These are phyloP conservation scores for Aspergillus proliferans DNA, from an alignment of 2,329 filamentous ascomycete species.

Conservation along the genomic window DNA sequence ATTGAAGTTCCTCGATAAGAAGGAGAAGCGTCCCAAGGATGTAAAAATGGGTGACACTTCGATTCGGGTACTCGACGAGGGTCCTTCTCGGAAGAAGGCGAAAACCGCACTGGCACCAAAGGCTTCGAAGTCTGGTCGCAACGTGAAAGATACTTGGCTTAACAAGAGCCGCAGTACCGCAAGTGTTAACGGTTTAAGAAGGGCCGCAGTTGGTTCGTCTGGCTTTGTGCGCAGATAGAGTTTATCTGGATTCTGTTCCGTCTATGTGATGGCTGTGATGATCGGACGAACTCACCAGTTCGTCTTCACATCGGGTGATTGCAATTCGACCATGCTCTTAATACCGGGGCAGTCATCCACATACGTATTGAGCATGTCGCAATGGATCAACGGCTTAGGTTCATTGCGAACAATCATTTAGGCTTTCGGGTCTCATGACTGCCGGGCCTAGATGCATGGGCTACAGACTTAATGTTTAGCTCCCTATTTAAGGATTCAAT, in stretches of 20 bases:
- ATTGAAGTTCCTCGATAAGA: slow-evolving; percentile 44
- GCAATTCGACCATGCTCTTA: neutral
- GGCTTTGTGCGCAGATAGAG: slow-evolving; percentile 32
- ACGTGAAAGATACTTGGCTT: slow-evolving; percentile 36
- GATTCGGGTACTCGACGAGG: slow-evolving; percentile 43
- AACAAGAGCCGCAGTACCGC: slow-evolving; percentile 27
- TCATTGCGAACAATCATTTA: no score
- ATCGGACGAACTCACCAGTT: neutral
- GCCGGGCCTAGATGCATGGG: no score
- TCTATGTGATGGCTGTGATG: neutral
- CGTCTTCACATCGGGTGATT: neutral
- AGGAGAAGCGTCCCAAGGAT: slow-evolving; percentile 46
- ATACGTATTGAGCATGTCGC: no score
- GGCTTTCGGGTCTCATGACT: no score
- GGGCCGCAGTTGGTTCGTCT: slow-evolving; percentile 29
- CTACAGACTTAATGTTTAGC: no score
- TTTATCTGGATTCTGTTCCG: neutral
- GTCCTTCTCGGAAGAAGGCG: slow-evolving; percentile 27
- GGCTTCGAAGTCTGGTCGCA: slow-evolving; percentile 34
- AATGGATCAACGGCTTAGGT: no score
- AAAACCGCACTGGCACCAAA: slow-evolving; percentile 41
- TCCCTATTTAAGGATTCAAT: no score
- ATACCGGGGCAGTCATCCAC: neutral
- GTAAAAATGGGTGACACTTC: slow-evolving; percentile 43
- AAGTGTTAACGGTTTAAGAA: slow-evolving; percentile 30